Evolutionary conservation across 371 early-diverging fungal species (phyloP).

Genomic region (Parasitella parasitica): DNA sequence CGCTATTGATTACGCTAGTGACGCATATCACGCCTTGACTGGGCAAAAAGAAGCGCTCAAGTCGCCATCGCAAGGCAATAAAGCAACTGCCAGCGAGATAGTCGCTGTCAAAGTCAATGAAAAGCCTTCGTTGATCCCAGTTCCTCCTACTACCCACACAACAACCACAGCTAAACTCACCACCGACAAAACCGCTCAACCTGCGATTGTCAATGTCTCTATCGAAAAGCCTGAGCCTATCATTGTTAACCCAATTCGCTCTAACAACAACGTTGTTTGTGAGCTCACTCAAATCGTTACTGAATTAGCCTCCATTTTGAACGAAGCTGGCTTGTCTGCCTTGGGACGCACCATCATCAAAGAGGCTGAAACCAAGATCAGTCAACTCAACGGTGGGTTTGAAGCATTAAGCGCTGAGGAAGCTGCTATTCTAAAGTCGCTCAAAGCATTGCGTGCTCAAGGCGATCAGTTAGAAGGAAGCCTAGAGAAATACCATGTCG

Average conservation of each 20-base stretch:
- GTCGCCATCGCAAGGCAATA: not conserved
- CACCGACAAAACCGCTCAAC: conserved; percentile 11
- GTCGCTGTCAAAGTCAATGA: not conserved
- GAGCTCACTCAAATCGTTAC: conserved; percentile 26
- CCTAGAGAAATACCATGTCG: conserved; percentile 21
- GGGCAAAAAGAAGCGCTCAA: conserved; percentile 20
- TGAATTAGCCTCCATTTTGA: conserved; percentile 35
- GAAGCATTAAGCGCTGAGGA: conserved; percentile 21
- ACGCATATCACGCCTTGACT: conserved; percentile 24
- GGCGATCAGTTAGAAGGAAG: conserved; percentile 23
- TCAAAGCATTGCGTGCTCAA: conserved; percentile 9
- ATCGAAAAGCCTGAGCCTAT: conserved; percentile 29
- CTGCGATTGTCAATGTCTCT: conserved; percentile 17
- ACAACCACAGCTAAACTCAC: conserved; percentile 8
- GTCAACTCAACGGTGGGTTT: conserved; percentile 13
- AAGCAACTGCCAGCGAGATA: not conserved
- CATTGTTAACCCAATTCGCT: conserved; percentile 10
- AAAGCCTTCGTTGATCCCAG: not conserved
- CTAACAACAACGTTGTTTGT: conserved; percentile 19
- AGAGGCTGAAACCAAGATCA: conserved; percentile 22
- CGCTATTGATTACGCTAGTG: conserved; percentile 25
- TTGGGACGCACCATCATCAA: conserved; percentile 29
- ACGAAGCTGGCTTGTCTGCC: conserved; percentile 33
- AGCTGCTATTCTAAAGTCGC: conserved; percentile 17
- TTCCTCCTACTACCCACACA: conserved; percentile 11